Base-by-base conservation (phyloP, 257 asterid species). In the Parsonsia alboflavescens region DNA sequence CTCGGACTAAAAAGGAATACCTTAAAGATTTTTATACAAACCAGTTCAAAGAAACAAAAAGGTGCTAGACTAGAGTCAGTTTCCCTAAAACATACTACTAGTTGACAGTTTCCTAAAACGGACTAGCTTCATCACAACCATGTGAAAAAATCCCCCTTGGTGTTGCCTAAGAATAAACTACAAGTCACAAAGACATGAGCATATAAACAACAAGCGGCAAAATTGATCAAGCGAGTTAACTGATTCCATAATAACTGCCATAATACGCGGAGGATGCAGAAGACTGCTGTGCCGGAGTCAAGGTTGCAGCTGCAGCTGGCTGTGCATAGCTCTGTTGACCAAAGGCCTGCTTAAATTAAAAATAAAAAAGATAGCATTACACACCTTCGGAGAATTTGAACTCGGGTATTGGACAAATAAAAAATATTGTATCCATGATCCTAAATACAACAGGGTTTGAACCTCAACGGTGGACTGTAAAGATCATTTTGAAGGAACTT, bases 291-390 rank as follows among this genome's bases (percentile, higher is more conserved):
- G 89, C 89, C 17, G 91, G 86, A 63, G 88, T 68, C 85, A 84
- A 56, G 11, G 91, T 56, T 41, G 92, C 82, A 16, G 93, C 88
- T 4, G 84, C 66, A 8, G 90, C 92, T 7, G 93, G 83, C 78
- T 88, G 96, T 12, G 87, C 89, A 59, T 91, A 93, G 74, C 82
- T 84, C 81, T 87, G 97, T 74, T 88, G 93, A 49, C 83, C 85
- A 72, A 78, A 82, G 65, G 89, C 88, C 92, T 87, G 88, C 41
- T 68, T 21, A 66, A 44, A 70, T 76, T 66, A 74, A 21, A 33
- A 21, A 6, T 49, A 62, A 73, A 5, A 54, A 10, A 24, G 0
- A 22, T 16, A 41, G 59, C 62, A 52, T 62, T 33, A 76, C 2
- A 24, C 15, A 7, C 0, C 26, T 39, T 5, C 3, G 24, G 70